Conservation (phyloP, 192 early-diverging fungal species). For the Backusella tarrabulga region DNA sequence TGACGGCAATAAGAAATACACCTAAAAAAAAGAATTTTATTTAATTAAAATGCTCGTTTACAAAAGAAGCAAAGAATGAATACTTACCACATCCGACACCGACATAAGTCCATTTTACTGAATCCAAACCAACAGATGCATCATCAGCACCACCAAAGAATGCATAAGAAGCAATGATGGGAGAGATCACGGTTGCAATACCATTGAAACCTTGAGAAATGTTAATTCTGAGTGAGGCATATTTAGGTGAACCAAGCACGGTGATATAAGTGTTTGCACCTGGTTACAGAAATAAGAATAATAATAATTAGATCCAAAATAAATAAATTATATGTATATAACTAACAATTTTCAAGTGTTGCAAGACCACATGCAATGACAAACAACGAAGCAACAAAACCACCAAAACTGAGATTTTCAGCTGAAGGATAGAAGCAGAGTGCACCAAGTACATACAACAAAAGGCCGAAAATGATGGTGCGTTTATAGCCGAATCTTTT, state of each 20-base stretch:
- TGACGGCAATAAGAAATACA: slow-evolving; percentile 24
- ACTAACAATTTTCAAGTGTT: slow-evolving; percentile 35
- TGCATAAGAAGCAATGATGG: slow-evolving; percentile 34
- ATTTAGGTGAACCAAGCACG: slow-evolving; percentile 18
- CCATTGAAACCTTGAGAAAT: slow-evolving; percentile 37
- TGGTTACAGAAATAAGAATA: background rate
- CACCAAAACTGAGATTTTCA: slow-evolving; percentile 20
- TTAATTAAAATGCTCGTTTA: background rate
- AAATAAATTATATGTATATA: background rate
- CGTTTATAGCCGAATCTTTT: slow-evolving; percentile 33
- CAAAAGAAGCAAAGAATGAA: background rate
- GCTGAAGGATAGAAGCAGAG: slow-evolving; percentile 34
- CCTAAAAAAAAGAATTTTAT: background rate
- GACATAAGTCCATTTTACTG: slow-evolving; percentile 37
- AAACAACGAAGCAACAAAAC: slow-evolving; percentile 34
- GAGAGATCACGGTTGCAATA: slow-evolving; percentile 25
- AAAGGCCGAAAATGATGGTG: slow-evolving; percentile 31
- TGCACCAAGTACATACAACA: slow-evolving; percentile 33
- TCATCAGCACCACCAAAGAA: slow-evolving; percentile 29
- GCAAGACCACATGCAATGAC: slow-evolving; percentile 38
- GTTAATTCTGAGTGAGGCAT: slow-evolving; percentile 31
- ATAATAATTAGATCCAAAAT: background rate
- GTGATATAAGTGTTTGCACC: slow-evolving; percentile 38
- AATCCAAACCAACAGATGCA: background rate
- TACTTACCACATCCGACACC: slow-evolving; percentile 29